Conservation (phyloP, 1,284 basidiomycete genomes). For the Sphagnurus paluster region DNA sequence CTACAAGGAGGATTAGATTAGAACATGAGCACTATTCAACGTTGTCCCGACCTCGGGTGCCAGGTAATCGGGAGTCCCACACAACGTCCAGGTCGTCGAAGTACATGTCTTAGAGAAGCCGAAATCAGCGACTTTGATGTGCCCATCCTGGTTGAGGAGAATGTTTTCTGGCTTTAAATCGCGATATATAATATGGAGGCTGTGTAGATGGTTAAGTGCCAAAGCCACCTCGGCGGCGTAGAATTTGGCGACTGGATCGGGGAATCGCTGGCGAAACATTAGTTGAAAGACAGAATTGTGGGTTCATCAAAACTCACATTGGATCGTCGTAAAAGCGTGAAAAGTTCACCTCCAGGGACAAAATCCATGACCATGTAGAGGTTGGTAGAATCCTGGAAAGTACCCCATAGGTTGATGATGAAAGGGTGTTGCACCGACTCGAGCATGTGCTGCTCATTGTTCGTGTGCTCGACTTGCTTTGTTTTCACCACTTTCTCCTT, state of each 20-base stretch:
- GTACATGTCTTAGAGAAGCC: conserved; percentile 94
- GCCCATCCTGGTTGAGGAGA: conserved; percentile 89
- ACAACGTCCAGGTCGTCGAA: conserved; percentile 95
- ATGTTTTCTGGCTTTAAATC: conserved; percentile 99
- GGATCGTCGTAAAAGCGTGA: conserved; percentile 86
- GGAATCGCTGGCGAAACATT: conserved; percentile 73
- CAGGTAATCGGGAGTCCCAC: conserved; percentile 96
- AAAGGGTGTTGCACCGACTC: conserved; percentile 92
- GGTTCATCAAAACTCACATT: conserved; percentile 55
- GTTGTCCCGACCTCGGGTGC: conserved; percentile 72
- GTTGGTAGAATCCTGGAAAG: conserved; percentile 92
- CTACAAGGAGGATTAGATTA: conserved; percentile 32
- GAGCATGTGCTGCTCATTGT: conserved; percentile 92
- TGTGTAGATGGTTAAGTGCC: conserved; percentile 92
- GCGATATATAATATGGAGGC: conserved; percentile 92
- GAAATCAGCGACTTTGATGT: conserved; percentile 98
- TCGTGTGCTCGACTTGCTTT: conserved; percentile 98
- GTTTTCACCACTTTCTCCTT: conserved; percentile 94
- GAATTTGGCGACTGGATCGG: conserved; percentile 98
- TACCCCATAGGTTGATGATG: conserved; percentile 98
- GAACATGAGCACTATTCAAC: neutral
- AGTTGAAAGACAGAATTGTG: conserved; percentile 3
- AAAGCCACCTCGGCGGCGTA: conserved; percentile 97
- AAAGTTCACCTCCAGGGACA: conserved; percentile 96
- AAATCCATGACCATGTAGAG: conserved; percentile 99